Conservation (phyloP, 1,284 basidiomycete genomes). For the Sporisorium sorghi region DNA sequence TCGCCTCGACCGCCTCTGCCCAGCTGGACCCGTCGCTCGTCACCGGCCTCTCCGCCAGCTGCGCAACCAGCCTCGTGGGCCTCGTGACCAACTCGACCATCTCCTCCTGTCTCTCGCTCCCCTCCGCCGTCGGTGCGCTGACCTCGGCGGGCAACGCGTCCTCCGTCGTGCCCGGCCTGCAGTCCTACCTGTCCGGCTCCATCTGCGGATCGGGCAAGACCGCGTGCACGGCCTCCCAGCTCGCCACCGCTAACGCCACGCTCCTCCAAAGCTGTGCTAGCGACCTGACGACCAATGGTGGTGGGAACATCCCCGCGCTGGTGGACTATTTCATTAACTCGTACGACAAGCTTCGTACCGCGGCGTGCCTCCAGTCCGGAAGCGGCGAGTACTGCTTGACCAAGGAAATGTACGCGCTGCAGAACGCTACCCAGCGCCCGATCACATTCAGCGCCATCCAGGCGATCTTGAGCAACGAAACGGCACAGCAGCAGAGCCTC, state of each 20-base stretch:
- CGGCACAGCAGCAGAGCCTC: slow-evolving; percentile 19
- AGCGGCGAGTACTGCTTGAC: slow-evolving; percentile 23
- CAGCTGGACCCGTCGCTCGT: slow-evolving; percentile 50
- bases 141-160: slow-evolving; percentile 31
- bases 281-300: slow-evolving; percentile 19
- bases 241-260: slow-evolving; percentile 32
- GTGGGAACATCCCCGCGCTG: slow-evolving; percentile 31
- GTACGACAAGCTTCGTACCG: slow-evolving; percentile 32
- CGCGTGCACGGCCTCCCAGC: slow-evolving; percentile 20
- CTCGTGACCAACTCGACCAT: slow-evolving; percentile 43
- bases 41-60: slow-evolving; percentile 40
- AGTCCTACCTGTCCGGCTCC: slow-evolving; percentile 25
- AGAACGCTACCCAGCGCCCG: slow-evolving; percentile 27
- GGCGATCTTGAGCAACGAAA: slow-evolving; percentile 19
- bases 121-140: slow-evolving; percentile 37
- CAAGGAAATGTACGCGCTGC: slow-evolving; percentile 31
- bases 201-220: slow-evolving; percentile 35
- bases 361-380: slow-evolving; percentile 29
- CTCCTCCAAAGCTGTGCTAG: slow-evolving; percentile 34
- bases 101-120: slow-evolving; percentile 38
- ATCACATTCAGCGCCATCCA: slow-evolving; percentile 25
- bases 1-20: slow-evolving; percentile 23
- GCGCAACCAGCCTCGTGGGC: slow-evolving; percentile 28
- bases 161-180: slow-evolving; percentile 34
- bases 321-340: slow-evolving; percentile 43